Conservation (phyloP, 1,284 basidiomycete genomes). For the Coniferiporia sulphurascens region DNA sequence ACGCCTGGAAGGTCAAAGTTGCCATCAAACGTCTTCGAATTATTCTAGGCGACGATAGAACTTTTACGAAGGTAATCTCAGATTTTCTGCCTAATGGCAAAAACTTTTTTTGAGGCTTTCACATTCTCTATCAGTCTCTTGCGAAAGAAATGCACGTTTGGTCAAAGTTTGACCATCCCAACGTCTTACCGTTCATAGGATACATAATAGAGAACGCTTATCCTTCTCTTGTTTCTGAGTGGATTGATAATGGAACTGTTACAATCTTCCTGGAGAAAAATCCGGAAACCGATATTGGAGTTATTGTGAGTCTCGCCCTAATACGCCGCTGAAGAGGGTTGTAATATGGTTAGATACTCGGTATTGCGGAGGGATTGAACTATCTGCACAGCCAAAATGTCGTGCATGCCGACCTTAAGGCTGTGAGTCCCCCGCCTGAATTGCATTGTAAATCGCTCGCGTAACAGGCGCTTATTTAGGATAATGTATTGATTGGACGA, state of each 20-base stretch:
- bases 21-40: slow-evolving; percentile 15
- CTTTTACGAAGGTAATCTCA: slow-evolving; percentile 10
- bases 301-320: neutral
- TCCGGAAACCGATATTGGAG: neutral
- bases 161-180: slow-evolving; percentile 10
- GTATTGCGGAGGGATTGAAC: slow-evolving; percentile 8
- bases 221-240: slow-evolving; percentile 15
- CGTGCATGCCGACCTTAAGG: slow-evolving; percentile 14
- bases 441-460: neutral
- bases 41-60: neutral
- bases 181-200: slow-evolving; percentile 10
- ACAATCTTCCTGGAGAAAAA: slow-evolving; percentile 1
- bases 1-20: neutral
- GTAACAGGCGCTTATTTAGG: neutral
- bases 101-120: neutral
- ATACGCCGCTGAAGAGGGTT: neutral
- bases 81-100: too few relatives aligned
- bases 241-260: slow-evolving; percentile 15
- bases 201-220: slow-evolving; percentile 1
- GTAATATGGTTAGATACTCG: neutral
- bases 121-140: slow-evolving; percentile 4
- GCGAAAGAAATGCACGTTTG: slow-evolving; percentile 9
- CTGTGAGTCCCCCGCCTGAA: neutral
- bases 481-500: slow-evolving; percentile 9
- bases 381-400: slow-evolving; percentile 5